Base-by-base conservation (phyloP, 176 grass and related monocot genomes). In the Saccharum spontaneum region DNA sequence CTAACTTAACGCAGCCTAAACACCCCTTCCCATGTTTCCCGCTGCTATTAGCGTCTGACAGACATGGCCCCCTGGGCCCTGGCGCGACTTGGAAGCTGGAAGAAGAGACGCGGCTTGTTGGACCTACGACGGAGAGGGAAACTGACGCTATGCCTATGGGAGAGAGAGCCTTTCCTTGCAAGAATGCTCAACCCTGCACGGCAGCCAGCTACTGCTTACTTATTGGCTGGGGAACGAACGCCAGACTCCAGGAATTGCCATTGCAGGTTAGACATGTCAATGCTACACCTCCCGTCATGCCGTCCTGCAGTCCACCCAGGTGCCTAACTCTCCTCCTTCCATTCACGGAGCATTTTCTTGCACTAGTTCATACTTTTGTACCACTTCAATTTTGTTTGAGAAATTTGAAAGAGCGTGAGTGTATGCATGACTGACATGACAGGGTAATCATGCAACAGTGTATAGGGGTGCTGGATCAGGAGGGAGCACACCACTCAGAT, bases 101-200 rank as follows among this genome's bases (percentile, higher is more conserved):
- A 77, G 70, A 82, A 71, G 28, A 41, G 49, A 66, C 33, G 41
- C 33, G 10, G 23, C 36, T 6, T 45, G 84, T 78, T 79, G 73
- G 84, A 49, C 84, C 79, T 28, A 36, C 34, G 34, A 3, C 41
- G 41, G 41, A 44, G 41, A 45, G 44, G 44, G 44, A 45, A 45
- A 45, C 44, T 2, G 11, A 45, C 41, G 40, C 40, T 41, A 41
- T 41, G 41, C 8, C 40, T 41, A 41, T 41, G 41, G 41, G 41
- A 44, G 41, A 8, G 40, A 41, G 44, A 13, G 44, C 70, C 76
- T 20, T 59, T 75, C 50, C 89, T 83, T 90, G 84, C 79, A 68
- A 38, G 37, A 38, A 38, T 38, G 37, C 5, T 38, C 37, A 38
- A 7, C 37, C 41, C 75, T n/a, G 60, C 81, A 36, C 73, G 33